Conservation (phyloP, 1,284 basidiomycete species). For the Leccinum pachyderme region DNA sequence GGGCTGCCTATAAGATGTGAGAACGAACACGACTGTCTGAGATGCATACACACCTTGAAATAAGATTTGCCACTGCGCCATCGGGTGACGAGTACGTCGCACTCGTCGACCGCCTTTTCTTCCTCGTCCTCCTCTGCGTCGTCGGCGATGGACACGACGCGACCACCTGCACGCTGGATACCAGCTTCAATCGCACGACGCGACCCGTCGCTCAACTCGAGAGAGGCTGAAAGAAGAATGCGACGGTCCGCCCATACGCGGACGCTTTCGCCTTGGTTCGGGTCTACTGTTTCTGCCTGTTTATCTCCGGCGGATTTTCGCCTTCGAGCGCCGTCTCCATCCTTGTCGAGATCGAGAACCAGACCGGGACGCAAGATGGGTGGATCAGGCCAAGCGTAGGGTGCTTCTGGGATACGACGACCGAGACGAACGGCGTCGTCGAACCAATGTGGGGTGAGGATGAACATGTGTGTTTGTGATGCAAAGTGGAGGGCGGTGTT, state of each 20-base stretch:
- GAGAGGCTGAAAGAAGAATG: slow-evolving; percentile 57
- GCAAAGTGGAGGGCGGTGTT: slow-evolving; percentile 60
- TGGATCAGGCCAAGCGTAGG: slow-evolving; percentile 77
- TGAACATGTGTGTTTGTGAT: slow-evolving; percentile 51
- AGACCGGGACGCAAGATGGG: slow-evolving; percentile 39
- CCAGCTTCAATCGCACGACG: slow-evolving; percentile 55
- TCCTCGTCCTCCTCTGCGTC: slow-evolving; percentile 37
- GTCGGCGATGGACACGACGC: slow-evolving; percentile 41
- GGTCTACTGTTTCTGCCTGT: slow-evolving; percentile 2
- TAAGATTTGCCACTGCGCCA: slow-evolving; percentile 69
- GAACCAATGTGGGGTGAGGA: slow-evolving; percentile 81
- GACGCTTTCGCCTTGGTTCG: slow-evolving; percentile 21
- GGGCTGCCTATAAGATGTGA: slow-evolving; percentile 18
- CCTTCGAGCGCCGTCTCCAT: slow-evolving; percentile 18
- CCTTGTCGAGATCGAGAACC: slow-evolving; percentile 18
- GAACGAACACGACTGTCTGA: neutral
- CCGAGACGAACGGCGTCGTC: slow-evolving; percentile 74
- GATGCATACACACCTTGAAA: slow-evolving; percentile 52
- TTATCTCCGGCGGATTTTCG: slow-evolving; percentile 10
- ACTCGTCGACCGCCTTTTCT: slow-evolving; percentile 44
- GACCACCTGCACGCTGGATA: slow-evolving; percentile 57
- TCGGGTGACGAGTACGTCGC: slow-evolving; percentile 69
- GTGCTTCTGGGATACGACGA: slow-evolving; percentile 50
- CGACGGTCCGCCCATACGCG: slow-evolving; percentile 49
- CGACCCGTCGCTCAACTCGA: slow-evolving; percentile 51